phyloP scores from a whole-genome alignment of 192 early-diverging fungal genomes.

The Piromyces finnis region DNA sequence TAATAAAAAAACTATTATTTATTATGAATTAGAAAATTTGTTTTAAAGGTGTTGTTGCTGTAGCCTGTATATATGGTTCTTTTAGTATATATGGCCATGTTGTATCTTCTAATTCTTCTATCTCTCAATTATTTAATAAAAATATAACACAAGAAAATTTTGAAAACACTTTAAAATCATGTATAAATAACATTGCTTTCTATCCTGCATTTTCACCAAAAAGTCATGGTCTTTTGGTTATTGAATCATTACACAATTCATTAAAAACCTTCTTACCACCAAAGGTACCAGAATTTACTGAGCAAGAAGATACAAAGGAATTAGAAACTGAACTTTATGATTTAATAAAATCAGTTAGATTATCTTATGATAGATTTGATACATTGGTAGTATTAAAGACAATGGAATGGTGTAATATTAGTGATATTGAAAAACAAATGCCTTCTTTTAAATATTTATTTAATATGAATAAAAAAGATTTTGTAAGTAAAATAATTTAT shows the following conservation, averaged over 20 bases:
- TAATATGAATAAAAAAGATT: constrained; percentile 3
- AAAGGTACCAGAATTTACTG: neutral
- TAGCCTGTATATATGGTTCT: neutral
- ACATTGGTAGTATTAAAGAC: neutral
- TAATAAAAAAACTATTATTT: too few species aligned
- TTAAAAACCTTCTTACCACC: neutral
- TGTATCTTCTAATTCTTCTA: neutral
- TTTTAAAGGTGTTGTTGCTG: neutral
- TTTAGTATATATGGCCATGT: neutral
- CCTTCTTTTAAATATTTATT: constrained; percentile 28
- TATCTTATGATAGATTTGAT: neutral
- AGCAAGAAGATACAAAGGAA: neutral
- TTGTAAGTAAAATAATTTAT: neutral
- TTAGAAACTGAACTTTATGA: neutral
- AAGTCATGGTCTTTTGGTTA: neutral
- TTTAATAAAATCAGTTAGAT: neutral
- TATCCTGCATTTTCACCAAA: neutral
- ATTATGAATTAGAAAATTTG: neutral
- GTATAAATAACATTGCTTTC: neutral
- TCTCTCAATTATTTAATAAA: neutral
- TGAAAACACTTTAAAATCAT: neutral
- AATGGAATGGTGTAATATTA: constrained; percentile 18
- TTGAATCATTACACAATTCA: neutral
- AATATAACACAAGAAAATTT: neutral
- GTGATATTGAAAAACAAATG: constrained; percentile 17